Evolutionary conservation across 1,284 basidiomycete genomes (phyloP), one percentile per base, ranked within the genome.

Genomic region (Ceratobasidium sp.): DNA sequence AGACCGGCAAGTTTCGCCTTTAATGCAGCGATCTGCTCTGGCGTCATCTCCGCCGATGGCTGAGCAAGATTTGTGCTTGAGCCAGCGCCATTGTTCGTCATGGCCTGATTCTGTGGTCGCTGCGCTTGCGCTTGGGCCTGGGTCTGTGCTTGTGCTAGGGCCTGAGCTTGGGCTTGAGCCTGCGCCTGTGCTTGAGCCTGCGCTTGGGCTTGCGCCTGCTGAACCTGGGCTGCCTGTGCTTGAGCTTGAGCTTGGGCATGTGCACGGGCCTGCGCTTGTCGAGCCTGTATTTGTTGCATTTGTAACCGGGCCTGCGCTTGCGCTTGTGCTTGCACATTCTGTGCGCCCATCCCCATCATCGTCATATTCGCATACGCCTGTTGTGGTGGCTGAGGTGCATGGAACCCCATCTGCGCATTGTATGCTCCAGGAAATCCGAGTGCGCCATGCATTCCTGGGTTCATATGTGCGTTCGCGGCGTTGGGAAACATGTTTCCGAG

Each of bases 291-390:
- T 19, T 50, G 60, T 23, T 36, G 33, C 33, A 36, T 5, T 36
- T 36, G 33, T 36, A 36, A 36, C 33, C 33, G 4, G 7, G 42
- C 42, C 16, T 41, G 39, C 8, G 39, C 39, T 41, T 41, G 39
- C 16, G 42, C 42, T n/a, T 46, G 42, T 46, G 16, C 16, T 46
- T 46, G 42, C 42, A n/a, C 52, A 66, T 66, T 25, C 25, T 36
- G 16, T 21, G 39, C 30, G 19, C 42, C 29, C 27, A 56, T 52
- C 11, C 52, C 52, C 50, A 56, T 56, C 62, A 66, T 66, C 50
- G 62, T 50, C 62, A 66, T 56, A 42, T 66, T 66, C 27, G 36
- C n/a, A n/a, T 66, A 66, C 7, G 52, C 50, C 41, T 66, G 62
- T 66, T 66, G 62, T 13, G 50, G 52, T 14, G 62, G 52, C n/a